phyloP scores from a whole-genome alignment of 306 rosid genomes.

The Vicia faba region DNA sequence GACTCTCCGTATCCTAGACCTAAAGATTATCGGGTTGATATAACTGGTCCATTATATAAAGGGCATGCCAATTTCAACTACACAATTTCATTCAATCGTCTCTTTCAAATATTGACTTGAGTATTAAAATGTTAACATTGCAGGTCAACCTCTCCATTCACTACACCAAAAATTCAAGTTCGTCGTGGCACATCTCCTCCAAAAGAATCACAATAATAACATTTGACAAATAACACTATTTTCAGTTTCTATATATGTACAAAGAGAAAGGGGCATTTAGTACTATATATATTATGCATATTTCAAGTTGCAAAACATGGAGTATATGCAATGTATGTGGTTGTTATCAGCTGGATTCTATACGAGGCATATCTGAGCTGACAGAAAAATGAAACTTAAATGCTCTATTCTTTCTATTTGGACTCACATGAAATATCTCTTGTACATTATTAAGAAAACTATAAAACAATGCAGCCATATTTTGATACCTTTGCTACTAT shows the following conservation, averaged over 20 bases:
- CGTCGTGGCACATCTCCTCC: no score
- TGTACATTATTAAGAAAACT: slow-evolving; percentile 40
- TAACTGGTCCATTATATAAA: no score
- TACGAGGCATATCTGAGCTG: slow-evolving; percentile 30
- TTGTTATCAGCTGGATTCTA: slow-evolving; percentile 38
- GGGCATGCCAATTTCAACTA: no score
- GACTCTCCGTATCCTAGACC: no score
- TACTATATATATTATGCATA: background rate
- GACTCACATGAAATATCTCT: slow-evolving; percentile 51
- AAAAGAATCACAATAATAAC: background rate
- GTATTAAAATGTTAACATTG: no score
- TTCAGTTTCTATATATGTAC: background rate
- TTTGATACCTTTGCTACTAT: slow-evolving; percentile 56
- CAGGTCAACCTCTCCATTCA: no score
- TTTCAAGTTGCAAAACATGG: slow-evolving; percentile 13
- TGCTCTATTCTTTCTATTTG: slow-evolving; percentile 43
- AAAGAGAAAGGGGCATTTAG: slow-evolving; percentile 1
- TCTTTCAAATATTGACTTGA: no score
- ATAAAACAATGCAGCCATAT: slow-evolving; percentile 63
- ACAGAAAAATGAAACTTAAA: slow-evolving; percentile 36
- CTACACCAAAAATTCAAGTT: no score
- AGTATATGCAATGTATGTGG: slow-evolving; percentile 6
- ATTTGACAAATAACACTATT: background rate
- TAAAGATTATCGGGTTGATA: no score
- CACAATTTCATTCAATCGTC: no score